Percentiles rank a stretch among this genome's conserved stretches.
Conservation (phyloP, 1,284 basidiomycete species). For the Inonotus obliquus region DNA sequence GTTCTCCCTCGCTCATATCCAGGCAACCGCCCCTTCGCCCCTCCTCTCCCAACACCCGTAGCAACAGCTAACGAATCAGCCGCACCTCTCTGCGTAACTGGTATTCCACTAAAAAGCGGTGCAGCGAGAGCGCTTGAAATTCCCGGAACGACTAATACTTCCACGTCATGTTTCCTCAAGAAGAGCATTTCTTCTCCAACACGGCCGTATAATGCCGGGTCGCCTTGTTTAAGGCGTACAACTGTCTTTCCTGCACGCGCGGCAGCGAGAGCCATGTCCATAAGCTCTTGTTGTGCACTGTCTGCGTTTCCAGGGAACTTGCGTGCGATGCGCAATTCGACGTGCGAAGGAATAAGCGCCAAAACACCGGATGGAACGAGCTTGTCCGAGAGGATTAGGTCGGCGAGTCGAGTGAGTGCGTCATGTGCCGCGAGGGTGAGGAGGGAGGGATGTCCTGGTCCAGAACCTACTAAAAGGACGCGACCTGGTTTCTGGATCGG, state of each 20-base stretch:
- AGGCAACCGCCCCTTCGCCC: conserved; percentile 80
- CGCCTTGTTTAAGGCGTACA: conserved; percentile 93
- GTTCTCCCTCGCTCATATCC: conserved; percentile 83
- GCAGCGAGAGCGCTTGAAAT: conserved; percentile 87
- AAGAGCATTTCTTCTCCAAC: conserved; percentile 93
- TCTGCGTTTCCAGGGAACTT: conserved; percentile 99
- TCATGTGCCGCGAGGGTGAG: conserved; percentile 85
- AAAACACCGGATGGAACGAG: conserved; percentile 92
- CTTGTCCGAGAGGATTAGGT: conserved; percentile 92
- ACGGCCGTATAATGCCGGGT: conserved; percentile 92
- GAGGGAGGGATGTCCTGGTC: conserved; percentile 90
- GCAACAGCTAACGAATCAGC: conserved; percentile 87
- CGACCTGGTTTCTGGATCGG: conserved; percentile 45
- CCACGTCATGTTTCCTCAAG: conserved; percentile 82
- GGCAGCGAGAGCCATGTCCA: conserved; percentile 83
- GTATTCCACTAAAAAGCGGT: conserved; percentile 85
- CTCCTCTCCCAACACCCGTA: conserved; percentile 88
- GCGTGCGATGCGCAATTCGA: conserved; percentile 79
- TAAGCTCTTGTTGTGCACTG: conserved; percentile 90
- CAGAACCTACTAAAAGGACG: conserved; percentile 89
- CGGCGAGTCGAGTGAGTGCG: conserved; percentile 70
- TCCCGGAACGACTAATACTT: conserved; percentile 84
- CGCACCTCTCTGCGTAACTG: conserved; percentile 93
- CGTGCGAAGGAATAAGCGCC: conserved; percentile 73
- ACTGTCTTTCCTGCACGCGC: conserved; percentile 80